Conservation (phyloP, 2,329 filamentous ascomycete species). For the Hawksworthiomyces lignivorus region DNA sequence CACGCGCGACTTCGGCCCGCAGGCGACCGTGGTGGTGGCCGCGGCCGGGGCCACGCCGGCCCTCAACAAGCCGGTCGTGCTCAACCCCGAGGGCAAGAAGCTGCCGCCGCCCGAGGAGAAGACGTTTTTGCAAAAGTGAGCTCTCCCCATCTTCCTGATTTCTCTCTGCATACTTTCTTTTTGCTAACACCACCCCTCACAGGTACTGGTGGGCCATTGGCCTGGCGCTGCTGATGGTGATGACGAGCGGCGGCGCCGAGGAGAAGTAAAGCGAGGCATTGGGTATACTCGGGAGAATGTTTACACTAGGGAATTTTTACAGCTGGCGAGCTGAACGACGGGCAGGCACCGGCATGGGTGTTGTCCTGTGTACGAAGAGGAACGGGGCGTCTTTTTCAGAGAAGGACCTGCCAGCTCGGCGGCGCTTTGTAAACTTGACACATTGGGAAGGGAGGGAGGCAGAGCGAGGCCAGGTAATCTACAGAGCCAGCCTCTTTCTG, state of each 20-base stretch:
- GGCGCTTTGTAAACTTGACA: no score
- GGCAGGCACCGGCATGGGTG: no score
- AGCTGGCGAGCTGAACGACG: no score
- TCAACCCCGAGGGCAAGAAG: slow-evolving; percentile 53
- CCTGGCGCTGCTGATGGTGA: slow-evolving; percentile 43
- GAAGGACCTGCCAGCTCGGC: no score
- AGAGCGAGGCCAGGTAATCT: no score
- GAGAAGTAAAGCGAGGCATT: slow-evolving; percentile 48
- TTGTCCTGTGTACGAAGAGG: no score
- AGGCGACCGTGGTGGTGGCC: slow-evolving; percentile 43
- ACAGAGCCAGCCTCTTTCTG: no score
- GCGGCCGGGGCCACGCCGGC: slow-evolving; percentile 46
- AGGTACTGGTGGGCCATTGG: slow-evolving; percentile 63
- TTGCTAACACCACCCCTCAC: slow-evolving; percentile 9
- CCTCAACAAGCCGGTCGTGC: slow-evolving; percentile 56
- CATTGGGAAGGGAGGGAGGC: no score
- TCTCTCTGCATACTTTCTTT: background rate
- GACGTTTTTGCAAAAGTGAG: slow-evolving; percentile 59
- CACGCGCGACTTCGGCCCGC: slow-evolving; percentile 57
- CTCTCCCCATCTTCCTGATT: slow-evolving; percentile 14
- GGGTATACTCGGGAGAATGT: no score
- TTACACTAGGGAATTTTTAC: no score
- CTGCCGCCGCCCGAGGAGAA: slow-evolving; percentile 49
- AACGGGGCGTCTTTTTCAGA: no score
- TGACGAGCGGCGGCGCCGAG: slow-evolving; percentile 44